Conservation (phyloP, 2,329 filamentous ascomycete genomes). For the Xylariaceae sp. region DNA sequence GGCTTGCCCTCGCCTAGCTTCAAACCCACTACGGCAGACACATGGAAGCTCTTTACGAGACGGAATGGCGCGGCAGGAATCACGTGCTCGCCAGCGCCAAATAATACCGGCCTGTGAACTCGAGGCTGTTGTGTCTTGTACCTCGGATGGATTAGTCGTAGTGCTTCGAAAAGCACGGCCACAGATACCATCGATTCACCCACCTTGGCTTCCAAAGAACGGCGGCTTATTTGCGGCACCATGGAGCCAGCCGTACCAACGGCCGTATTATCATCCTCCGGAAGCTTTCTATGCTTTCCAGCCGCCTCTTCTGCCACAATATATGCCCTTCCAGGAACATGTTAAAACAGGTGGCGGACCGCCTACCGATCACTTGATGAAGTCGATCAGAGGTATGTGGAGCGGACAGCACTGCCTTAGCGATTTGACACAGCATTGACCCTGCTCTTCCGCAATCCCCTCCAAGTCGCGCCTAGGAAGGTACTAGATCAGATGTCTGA, state of each 20-base stretch:
- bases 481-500: too few species aligned
- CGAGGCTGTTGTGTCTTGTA: slow-evolving; percentile 88
- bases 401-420: neutral
- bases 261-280: slow-evolving; percentile 40
- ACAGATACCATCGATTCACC: slow-evolving; percentile 57
- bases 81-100: slow-evolving; percentile 22
- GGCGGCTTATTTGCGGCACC: slow-evolving; percentile 73
- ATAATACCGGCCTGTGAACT: slow-evolving; percentile 58
- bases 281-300: slow-evolving; percentile 43
- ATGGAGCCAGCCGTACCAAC: slow-evolving; percentile 68
- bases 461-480: neutral
- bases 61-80: neutral
- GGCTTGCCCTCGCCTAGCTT: too few species aligned
- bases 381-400: slow-evolving; percentile 56
- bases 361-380: slow-evolving; percentile 63
- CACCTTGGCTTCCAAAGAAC: slow-evolving; percentile 44
- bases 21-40: slow-evolving; percentile 24
- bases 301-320: slow-evolving; percentile 40
- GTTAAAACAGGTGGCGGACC: slow-evolving; percentile 50
- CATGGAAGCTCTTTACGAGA: slow-evolving; percentile 10
- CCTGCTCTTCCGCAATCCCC: neutral
- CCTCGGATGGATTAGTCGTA: slow-evolving; percentile 82
- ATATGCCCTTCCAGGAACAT: slow-evolving; percentile 42
- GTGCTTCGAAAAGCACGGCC: slow-evolving; percentile 72
- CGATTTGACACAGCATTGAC: neutral